A percentile compares a stretch with the other conserved stretches of the same genome.
These are phyloP conservation scores for Zoysia japonica DNA, from an alignment of 176 grass and related monocot genomes.

Conservation along the genomic window DNA sequence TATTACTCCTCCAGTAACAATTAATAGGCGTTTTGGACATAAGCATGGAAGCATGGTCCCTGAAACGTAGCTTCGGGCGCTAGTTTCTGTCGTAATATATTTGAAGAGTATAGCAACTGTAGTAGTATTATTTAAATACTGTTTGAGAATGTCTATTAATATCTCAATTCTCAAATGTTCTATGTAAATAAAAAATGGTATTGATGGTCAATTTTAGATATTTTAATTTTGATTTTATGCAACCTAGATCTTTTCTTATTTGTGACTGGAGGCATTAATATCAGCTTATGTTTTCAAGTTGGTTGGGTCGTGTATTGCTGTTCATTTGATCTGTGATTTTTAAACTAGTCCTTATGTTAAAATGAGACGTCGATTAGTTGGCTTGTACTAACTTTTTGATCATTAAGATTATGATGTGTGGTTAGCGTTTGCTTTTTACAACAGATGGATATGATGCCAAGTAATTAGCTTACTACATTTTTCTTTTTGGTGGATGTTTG, in stretches of 20 bases:
- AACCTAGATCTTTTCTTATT: not conserved
- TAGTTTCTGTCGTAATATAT: conserved; percentile 1
- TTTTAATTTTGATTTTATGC: not conserved
- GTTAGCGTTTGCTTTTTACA: not conserved
- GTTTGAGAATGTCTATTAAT: too few relatives aligned
- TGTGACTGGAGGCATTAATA: not conserved
- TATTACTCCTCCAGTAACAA: not conserved
- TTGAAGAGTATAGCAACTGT: not conserved
- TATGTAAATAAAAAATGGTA: not conserved
- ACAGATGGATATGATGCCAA: not conserved
- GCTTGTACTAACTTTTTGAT: not conserved
- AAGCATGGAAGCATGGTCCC: not conserved
- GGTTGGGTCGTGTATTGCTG: not conserved
- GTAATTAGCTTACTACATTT: conserved; percentile 5
- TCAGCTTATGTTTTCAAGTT: conserved; percentile 2
- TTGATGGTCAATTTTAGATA: not conserved
- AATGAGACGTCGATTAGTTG: not conserved
- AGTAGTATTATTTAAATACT: not conserved
- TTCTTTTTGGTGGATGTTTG: not conserved
- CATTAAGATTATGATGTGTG: not conserved
- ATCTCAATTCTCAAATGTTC: not conserved
- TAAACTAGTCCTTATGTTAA: not conserved
- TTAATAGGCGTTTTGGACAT: not conserved
- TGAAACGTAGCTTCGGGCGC: not conserved
- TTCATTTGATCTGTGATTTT: conserved; percentile 3